Evolutionary conservation across 495 filamentous ascomycete genomes (phyloP).

Genomic region (Niebla homalea): DNA sequence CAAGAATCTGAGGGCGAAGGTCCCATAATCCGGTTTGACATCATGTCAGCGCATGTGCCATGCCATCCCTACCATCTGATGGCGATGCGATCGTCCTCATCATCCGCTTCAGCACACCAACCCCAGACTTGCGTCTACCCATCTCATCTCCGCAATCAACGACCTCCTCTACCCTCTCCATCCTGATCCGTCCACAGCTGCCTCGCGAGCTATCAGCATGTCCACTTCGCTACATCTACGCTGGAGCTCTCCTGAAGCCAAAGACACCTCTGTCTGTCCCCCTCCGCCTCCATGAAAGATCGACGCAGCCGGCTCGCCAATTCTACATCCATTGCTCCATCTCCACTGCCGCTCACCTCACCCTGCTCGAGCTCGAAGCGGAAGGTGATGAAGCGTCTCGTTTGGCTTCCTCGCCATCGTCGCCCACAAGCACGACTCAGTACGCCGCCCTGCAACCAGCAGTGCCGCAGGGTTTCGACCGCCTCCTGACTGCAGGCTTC

Average conservation of each 20-base stretch:
- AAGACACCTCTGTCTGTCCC: conserved; percentile 47
- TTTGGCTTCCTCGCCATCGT: conserved; percentile 18
- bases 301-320: conserved; percentile 24
- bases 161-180: conserved; percentile 63
- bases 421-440: background rate
- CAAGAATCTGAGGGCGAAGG: too few relatives aligned
- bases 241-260: conserved; percentile 72
- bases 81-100: conserved; percentile 38
- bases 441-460: conserved; percentile 6
- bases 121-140: conserved; percentile 71
- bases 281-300: conserved; percentile 47
- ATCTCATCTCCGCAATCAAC: conserved; percentile 53
- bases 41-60: too few relatives aligned
- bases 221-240: conserved; percentile 75
- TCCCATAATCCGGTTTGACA: too few relatives aligned
- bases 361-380: conserved; percentile 48
- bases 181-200: conserved; percentile 63
- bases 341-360: conserved; percentile 49
- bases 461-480: conserved; percentile 73
- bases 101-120: conserved; percentile 75
- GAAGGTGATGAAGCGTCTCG: conserved; percentile 44
- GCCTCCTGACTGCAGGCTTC: conserved; percentile 68
- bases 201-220: conserved; percentile 44
- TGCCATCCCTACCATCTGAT: too few relatives aligned
- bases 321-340: conserved; percentile 88